Base-by-base conservation (phyloP, 768 basidiomycete genomes). In the Tricholomella constricta region DNA sequence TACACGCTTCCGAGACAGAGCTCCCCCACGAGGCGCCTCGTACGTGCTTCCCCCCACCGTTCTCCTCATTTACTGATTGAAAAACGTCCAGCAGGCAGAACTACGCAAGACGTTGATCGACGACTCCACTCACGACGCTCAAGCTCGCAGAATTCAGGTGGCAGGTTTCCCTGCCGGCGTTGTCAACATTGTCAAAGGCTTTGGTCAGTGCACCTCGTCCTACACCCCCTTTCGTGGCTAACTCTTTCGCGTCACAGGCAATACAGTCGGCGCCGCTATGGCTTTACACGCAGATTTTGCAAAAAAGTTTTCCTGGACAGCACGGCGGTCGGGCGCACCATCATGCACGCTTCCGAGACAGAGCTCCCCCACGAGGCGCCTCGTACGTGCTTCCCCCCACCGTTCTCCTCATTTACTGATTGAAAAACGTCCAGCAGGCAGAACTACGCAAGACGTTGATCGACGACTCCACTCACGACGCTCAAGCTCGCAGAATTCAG, bases 281-380 rank as follows among this genome's bases (percentile, higher is more conserved):
- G 64, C 76, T 5, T 68, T 74, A 26, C 85, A 89, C 69, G 74
- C 74, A 58, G 68, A 55, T 2, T 66, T 89, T 59, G 77, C 82
- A 55, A 88, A 87, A 72, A 76, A 22, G 85, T 91, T 0, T 94
- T 95, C 75, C 95, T 93, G 1, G 92, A 91, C 2, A 88, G 85
- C 52, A 89, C 89, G 0, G 69, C 84, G 26, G 82, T 85, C 23
- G 94, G 94, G 6, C 80, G 90, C 11, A 83, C 82, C 59, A 79
- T 95, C n/a, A n/a, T 89, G 7, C 86, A 89, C 60, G 70, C 73
- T 0, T 80, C 77, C 3, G 96, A 97, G 72, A 71, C 71, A 2
- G 86, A 83, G 57, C 72, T 98, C 8, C 85, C 87, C 0, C 77
- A 88, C 38, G 79, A 81, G 41, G 65, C 70, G 41, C 63, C 72